phyloP scores from a whole-genome alignment of 495 filamentous ascomycete species.

The Podospora tetraspora region DNA sequence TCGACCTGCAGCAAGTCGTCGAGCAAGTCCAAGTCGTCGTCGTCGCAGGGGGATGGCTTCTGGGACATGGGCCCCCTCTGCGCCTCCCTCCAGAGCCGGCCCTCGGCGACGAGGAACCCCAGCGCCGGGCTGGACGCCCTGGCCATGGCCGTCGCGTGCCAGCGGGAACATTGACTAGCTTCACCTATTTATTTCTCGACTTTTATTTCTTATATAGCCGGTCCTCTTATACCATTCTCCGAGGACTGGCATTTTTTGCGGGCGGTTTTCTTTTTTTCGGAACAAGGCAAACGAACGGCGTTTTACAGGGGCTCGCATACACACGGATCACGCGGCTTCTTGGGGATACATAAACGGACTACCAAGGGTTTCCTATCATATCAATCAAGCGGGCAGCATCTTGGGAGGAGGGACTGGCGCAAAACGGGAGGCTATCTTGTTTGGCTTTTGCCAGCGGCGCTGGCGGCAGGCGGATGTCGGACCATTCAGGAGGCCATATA shows the following conservation, averaged over 20 bases:
- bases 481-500: too few relatives aligned
- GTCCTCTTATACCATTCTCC: too few relatives aligned
- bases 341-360: not conserved
- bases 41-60: conserved; percentile 29
- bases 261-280: not conserved
- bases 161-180: not conserved
- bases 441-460: not conserved
- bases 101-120: conserved; percentile 24
- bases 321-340: not conserved
- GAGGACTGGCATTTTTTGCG: not conserved
- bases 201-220: not conserved
- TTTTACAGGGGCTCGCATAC: conserved; percentile 5
- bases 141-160: conserved; percentile 34
- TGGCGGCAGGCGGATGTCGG: not conserved
- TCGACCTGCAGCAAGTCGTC: conserved; percentile 32
- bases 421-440: not conserved
- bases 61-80: conserved; percentile 44
- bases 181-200: not conserved
- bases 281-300: not conserved
- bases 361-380: not conserved
- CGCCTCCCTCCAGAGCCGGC: conserved; percentile 34
- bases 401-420: not conserved
- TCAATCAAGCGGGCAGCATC: not conserved
- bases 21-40: conserved; percentile 22
- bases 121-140: conserved; percentile 41